phyloP scores from a whole-genome alignment of 768 basidiomycete species.

The Agaricus subrufescens region DNA sequence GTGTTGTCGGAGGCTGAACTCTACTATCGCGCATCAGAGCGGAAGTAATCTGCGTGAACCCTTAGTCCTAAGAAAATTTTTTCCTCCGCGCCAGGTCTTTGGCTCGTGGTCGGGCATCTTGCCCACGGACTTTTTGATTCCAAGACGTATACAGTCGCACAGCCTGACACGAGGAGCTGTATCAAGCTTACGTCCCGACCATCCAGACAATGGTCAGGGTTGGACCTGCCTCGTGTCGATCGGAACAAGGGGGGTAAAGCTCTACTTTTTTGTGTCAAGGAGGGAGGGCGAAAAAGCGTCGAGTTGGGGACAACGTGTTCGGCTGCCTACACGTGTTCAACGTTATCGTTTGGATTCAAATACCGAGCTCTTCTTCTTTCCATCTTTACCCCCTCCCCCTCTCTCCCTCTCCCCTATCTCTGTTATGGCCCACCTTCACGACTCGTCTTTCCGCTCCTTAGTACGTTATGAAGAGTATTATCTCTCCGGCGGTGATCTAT shows the following conservation, averaged over 20 bases:
- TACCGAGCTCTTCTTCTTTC: constrained; percentile 23
- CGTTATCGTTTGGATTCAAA: constrained; percentile 20
- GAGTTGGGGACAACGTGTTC: constrained; percentile 21
- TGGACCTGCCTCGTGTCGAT: constrained; percentile 13
- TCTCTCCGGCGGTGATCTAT: constrained; percentile 48
- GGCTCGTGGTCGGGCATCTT: background rate
- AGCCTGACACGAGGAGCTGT: background rate
- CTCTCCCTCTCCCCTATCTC: constrained; percentile 19
- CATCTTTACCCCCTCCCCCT: constrained; percentile 25
- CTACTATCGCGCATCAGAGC: background rate
- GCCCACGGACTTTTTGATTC: background rate
- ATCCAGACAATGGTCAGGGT: constrained; percentile 7
- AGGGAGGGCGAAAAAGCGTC: constrained; percentile 6
- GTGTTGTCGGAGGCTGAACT: background rate
- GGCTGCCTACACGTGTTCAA: constrained; percentile 21
- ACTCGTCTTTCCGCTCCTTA: constrained; percentile 12
- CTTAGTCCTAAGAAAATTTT: background rate
- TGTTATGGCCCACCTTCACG: constrained; percentile 16
- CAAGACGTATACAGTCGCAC: constrained; percentile 1
- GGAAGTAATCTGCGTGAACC: background rate
- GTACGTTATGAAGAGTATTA: constrained; percentile 39
- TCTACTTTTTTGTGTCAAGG: background rate
- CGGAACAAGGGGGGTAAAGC: constrained; percentile 12
- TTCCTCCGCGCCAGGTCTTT: background rate
- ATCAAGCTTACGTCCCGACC: background rate